Percentiles rank a stretch among this genome's conserved stretches.
These are phyloP conservation scores for Mucor mucedo DNA, from an alignment of 371 early-diverging fungal genomes.

Conservation along the genomic window DNA sequence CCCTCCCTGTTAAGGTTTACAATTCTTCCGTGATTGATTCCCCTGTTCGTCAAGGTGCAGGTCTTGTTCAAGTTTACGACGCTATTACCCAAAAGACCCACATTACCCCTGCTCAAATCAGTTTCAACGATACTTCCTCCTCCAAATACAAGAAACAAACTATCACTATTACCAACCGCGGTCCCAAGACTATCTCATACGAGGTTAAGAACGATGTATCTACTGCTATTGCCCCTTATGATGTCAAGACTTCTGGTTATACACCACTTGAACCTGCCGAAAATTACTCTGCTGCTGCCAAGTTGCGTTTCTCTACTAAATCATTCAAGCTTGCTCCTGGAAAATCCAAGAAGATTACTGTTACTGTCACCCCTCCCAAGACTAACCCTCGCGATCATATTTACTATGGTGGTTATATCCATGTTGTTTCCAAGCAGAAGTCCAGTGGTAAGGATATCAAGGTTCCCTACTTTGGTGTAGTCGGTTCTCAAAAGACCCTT, in stretches of 20 bases:
- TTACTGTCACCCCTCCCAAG: conserved; percentile 47
- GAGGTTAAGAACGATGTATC: conserved; percentile 37
- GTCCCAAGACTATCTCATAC: conserved; percentile 52
- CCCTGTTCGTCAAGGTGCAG: conserved; percentile 70
- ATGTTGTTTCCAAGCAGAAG: conserved; percentile 13
- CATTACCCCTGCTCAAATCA: conserved; percentile 61
- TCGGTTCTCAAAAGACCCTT: no score
- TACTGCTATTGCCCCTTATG: conserved; percentile 38
- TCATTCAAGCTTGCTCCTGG: conserved; percentile 64
- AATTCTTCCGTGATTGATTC: conserved; percentile 23
- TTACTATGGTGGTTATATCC: conserved; percentile 41
- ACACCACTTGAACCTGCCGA: conserved; percentile 12
- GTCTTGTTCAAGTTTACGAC: conserved; percentile 70
- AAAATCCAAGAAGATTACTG: conserved; percentile 43
- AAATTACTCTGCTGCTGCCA: conserved; percentile 9
- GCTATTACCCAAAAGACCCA: conserved; percentile 54
- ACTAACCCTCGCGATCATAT: conserved; percentile 26
- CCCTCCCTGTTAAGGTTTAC: conserved; percentile 16
- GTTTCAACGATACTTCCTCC: conserved; percentile 66
- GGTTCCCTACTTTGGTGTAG: no score
- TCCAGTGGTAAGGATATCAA: no score
- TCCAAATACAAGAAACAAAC: conserved; percentile 32
- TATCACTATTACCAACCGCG: conserved; percentile 59
- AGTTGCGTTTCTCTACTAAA: conserved; percentile 69
- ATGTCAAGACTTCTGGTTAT: conserved; percentile 21